Evolutionary conservation across 179 eudicot species (phyloP).

Genomic region (Pouteria campechiana): DNA sequence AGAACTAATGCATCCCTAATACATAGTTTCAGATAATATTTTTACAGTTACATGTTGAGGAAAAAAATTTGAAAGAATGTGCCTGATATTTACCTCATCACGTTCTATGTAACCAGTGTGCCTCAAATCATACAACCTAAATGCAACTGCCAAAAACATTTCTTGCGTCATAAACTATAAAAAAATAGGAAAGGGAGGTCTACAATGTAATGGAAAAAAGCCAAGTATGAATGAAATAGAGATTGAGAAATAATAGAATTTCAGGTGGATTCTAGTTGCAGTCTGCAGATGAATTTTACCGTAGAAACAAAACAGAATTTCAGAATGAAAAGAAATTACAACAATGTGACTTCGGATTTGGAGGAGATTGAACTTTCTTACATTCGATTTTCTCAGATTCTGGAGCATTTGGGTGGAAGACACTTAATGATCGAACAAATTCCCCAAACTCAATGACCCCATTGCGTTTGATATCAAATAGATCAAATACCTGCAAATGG

Average conservation of each 20-base stretch:
- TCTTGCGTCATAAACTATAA: too few relatives aligned
- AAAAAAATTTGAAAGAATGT: not conserved
- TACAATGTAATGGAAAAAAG: too few relatives aligned
- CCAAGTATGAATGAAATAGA: too few relatives aligned
- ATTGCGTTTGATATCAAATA: constrained; percentile 51
- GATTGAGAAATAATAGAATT: too few relatives aligned
- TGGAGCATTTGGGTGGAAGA: constrained; percentile 61
- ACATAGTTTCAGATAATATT: not conserved
- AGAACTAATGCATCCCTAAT: not conserved
- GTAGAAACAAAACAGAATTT: too few relatives aligned
- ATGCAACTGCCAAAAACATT: constrained; percentile 46
- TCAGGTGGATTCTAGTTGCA: too few relatives aligned
- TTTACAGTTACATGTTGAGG: not conserved
- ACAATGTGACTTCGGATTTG: too few relatives aligned
- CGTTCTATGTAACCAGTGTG: constrained; percentile 59
- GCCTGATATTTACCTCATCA: constrained; percentile 50
- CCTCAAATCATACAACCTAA: constrained; percentile 56
- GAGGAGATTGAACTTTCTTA: too few relatives aligned
- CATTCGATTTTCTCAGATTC: constrained; percentile 40
- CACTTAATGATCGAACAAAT: constrained; percentile 49
- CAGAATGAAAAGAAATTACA: too few relatives aligned
- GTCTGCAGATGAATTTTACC: too few relatives aligned
- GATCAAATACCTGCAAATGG: constrained; percentile 44
- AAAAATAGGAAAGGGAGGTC: too few relatives aligned
- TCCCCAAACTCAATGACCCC: constrained; percentile 71